phyloP scores from a whole-genome alignment of 331 rosid species.

The Malus hybrid region DNA sequence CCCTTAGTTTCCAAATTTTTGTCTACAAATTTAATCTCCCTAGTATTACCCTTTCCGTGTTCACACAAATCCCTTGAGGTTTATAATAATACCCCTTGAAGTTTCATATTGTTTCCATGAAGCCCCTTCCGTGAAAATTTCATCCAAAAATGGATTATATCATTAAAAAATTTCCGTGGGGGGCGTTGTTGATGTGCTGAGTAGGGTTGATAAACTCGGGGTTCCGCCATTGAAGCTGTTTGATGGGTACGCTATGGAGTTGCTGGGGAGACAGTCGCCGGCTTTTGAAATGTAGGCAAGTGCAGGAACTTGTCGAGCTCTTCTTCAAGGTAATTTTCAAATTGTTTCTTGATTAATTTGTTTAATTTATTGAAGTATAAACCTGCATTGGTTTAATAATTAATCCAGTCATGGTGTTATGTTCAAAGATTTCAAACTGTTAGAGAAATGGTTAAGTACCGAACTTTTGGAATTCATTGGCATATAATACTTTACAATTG shows the following conservation, averaged over 20 bases:
- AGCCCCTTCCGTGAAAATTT: not conserved
- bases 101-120: not conserved
- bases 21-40: no score
- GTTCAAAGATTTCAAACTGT: not conserved
- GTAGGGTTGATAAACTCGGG: conserved; percentile 34
- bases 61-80: not conserved
- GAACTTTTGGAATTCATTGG: not conserved
- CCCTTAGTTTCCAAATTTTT: no score
- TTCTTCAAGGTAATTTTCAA: conserved; percentile 50
- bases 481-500: not conserved
- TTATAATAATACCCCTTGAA: not conserved
- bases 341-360: not conserved
- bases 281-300: conserved; percentile 31
- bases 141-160: not conserved
- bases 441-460: not conserved
- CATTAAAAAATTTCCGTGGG: conserved; percentile 1
- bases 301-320: conserved; percentile 60
- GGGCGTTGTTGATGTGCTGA: conserved; percentile 33
- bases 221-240: conserved; percentile 35
- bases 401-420: not conserved
- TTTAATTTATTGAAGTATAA: not conserved
- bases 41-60: no score
- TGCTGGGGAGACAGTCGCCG: conserved; percentile 33
- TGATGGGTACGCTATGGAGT: conserved; percentile 33
- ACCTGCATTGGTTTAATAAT: not conserved